Evolutionary conservation across 768 basidiomycete species (phyloP).

Genomic region (Russula foetens): DNA sequence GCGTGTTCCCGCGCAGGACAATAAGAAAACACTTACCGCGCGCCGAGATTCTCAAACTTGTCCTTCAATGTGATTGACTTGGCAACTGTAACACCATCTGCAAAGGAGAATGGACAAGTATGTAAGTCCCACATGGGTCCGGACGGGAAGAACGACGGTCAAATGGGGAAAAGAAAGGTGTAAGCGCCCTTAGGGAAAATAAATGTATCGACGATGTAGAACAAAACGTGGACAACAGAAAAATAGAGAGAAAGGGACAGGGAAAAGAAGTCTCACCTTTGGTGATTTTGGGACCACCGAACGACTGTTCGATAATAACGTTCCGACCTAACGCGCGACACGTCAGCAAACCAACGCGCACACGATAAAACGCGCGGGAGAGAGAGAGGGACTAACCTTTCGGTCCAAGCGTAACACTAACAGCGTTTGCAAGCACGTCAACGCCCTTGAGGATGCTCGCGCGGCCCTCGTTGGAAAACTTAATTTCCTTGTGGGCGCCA

Average conservation of each 20-base stretch:
- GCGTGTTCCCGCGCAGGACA: neutral
- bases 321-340: constrained; percentile 61
- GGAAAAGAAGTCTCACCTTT: constrained; percentile 50
- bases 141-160: neutral
- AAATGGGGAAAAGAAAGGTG: neutral
- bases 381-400: constrained; percentile 53
- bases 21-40: constrained; percentile 57
- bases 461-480: constrained; percentile 92
- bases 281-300: constrained; percentile 89
- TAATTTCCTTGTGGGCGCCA: constrained; percentile 91
- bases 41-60: constrained; percentile 98
- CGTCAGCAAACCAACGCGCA: constrained; percentile 15
- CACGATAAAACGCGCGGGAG: neutral
- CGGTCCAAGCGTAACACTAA: constrained; percentile 92
- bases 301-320: constrained; percentile 95
- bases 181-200: neutral
- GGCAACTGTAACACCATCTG: constrained; percentile 96
- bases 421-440: constrained; percentile 94
- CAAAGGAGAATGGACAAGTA: neutral
- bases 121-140: neutral
- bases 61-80: constrained; percentile 92
- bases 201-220: neutral
- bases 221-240: neutral
- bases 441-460: constrained; percentile 93
- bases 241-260: neutral